Evolutionary conservation across 257 asterid genomes (phyloP).

Genomic region (Capsicum rhomboideum): DNA sequence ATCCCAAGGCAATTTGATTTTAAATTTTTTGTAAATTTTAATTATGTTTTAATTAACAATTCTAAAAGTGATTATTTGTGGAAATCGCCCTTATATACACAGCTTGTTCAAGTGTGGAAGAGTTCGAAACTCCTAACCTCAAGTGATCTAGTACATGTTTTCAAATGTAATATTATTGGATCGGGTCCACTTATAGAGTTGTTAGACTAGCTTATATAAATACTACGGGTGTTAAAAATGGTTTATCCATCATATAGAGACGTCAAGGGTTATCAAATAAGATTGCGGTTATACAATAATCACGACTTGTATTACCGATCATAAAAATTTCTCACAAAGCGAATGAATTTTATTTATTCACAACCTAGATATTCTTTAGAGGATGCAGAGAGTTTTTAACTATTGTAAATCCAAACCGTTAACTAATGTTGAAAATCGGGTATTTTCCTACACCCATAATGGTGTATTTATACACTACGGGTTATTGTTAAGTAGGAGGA

Average conservation of each 20-base stretch:
- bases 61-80: no score
- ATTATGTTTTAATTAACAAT: no score
- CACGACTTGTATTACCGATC: no score
- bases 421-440: not conserved
- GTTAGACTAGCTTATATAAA: not conserved
- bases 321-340: no score
- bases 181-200: not conserved
- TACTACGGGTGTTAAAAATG: not conserved
- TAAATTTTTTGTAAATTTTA: no score
- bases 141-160: not conserved
- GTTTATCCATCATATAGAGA: not conserved
- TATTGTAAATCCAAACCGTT: not conserved
- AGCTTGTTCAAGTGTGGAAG: no score
- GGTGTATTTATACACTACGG: not conserved
- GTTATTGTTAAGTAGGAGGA: not conserved
- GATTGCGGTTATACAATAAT: no score
- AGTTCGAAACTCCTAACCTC: no score
- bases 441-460: not conserved
- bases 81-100: no score
- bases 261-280: rapidly evolving
- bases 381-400: not conserved
- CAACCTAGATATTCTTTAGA: not conserved
- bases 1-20: no score
- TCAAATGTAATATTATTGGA: not conserved
- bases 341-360: not conserved